These are phyloP conservation scores for Cucurbita ficifolia DNA, from an alignment of 306 rosid genomes.

Conservation along the genomic window DNA sequence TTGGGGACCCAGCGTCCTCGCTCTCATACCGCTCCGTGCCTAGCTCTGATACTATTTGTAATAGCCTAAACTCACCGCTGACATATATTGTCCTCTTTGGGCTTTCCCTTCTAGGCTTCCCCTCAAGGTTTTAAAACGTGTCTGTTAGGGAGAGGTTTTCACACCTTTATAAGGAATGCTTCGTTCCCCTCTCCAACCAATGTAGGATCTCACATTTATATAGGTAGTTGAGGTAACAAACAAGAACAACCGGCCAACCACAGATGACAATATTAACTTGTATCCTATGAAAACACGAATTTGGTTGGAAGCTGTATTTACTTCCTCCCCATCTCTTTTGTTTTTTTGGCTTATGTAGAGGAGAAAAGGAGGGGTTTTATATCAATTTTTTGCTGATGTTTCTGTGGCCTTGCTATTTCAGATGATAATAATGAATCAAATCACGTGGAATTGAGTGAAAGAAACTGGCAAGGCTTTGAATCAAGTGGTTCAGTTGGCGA, in stretches of 20 bases:
- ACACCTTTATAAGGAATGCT: no score
- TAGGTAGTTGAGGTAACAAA: not conserved
- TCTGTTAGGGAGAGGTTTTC: no score
- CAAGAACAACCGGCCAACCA: not conserved
- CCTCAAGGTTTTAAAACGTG: no score
- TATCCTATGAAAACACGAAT: not conserved
- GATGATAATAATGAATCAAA: constrained; percentile 23
- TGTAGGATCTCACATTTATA: not conserved
- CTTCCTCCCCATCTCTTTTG: no score
- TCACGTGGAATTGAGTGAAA: constrained; percentile 21
- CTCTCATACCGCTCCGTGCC: no score
- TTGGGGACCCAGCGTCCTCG: no score
- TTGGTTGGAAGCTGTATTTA: not conserved
- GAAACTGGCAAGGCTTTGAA: constrained; percentile 26
- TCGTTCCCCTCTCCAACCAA: no score
- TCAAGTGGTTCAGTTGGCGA: constrained; percentile 29
- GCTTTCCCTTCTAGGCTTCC: no score
- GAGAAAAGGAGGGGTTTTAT: not conserved
- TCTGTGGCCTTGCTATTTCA: constrained; percentile 13
- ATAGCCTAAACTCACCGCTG: no score
- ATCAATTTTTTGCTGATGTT: not conserved
- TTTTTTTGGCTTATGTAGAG: not conserved
- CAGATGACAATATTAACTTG: not conserved
- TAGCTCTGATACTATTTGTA: no score
- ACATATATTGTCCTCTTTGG: no score